Conservation (phyloP, 331 rosid genomes). For the Erythrophleum ivorense region DNA sequence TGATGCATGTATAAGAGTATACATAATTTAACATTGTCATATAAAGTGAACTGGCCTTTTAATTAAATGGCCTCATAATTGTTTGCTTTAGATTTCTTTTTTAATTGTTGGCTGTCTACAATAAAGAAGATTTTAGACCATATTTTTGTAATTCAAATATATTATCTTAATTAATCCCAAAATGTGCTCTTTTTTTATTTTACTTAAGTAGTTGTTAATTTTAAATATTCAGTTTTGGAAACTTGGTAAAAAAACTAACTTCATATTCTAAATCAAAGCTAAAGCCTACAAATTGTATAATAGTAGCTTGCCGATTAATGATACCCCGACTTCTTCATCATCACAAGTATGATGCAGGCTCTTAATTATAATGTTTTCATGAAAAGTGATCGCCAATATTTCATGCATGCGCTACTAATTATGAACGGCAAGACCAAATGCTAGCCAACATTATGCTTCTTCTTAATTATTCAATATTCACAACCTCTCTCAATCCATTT, state of each 20-base stretch:
- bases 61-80: too few species aligned
- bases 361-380: background rate
- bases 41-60: background rate
- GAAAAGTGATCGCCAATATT: conserved; percentile 2
- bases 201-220: background rate
- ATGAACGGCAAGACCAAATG: background rate
- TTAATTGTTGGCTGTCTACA: too few species aligned
- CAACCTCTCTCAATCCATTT: background rate
- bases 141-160: too few species aligned
- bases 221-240: background rate
- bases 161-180: too few species aligned
- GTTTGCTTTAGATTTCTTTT: too few species aligned
- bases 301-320: background rate
- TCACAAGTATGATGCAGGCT: background rate
- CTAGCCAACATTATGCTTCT: background rate
- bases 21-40: background rate
- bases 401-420: conserved; percentile 31
- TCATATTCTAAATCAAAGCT: background rate
- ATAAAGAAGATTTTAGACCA: too few species aligned
- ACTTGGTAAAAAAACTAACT: background rate
- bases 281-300: background rate
- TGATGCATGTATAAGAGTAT: background rate
- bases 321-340: conserved; percentile 7
- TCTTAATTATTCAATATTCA: background rate
- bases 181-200: background rate